Evolutionary conservation across 768 basidiomycete species (phyloP), one percentile per base, ranked within the genome.

Genomic region (Boletus coccyginus): DNA sequence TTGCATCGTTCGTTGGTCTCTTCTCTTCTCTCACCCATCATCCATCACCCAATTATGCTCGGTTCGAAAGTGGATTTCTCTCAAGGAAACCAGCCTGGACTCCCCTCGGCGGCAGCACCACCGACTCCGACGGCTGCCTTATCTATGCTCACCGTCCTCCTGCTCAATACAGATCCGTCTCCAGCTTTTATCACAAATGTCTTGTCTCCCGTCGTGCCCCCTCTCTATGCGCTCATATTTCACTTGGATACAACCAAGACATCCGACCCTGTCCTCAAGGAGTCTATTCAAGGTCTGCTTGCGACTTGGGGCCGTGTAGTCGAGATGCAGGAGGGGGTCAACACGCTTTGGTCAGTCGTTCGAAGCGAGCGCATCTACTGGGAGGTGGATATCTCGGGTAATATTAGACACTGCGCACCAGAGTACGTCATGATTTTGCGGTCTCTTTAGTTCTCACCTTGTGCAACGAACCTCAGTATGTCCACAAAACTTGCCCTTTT

Each of bases 81-180:
- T 31, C 27, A 44, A 21, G 41, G 10, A 14, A 58, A 53, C 49
- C 41, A 46, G 40, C 32, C 50, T 21, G 49, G 39, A 27, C 43
- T 43, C 10, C 46, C 48, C 36, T 12, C 55, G 3, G 7, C 40
- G 4, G 10, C 8, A 16, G 31, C 41, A 40, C 13, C 29, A 7
- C 54, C 70, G 35, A 52, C 70, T 5, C 73, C 83, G 6, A 68
- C 71, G 19, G 69, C 69, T 14, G 77, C 82, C 3, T 67, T 90
- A n/a, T 72, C 74, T 7, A 77, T 71, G 6, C 68, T 93, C 19
- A 74, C 79, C 49, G 74, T 76, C 1, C 73, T 95, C 29, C 71
- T 91, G 3, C 78, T 85, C 7, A 90, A 94, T 61, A 83, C 86
- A 7, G 91, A 95, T 59, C 92, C 92, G 7, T 87, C 90, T 5